phyloP scores from a whole-genome alignment of 805 yeast species.

The Candida maltosa region DNA sequence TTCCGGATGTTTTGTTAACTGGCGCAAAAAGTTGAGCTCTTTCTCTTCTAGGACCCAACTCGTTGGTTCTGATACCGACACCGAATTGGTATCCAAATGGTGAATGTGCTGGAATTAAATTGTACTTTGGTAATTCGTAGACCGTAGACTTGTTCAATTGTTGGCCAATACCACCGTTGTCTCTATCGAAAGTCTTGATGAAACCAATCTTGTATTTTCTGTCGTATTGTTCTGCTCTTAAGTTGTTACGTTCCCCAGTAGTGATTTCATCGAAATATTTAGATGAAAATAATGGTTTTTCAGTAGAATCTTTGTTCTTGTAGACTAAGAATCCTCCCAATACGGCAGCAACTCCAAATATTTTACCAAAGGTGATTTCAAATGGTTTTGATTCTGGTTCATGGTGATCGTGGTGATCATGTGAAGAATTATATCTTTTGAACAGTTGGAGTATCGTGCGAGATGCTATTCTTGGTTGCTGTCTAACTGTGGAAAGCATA shows the following conservation, averaged over 20 bases:
- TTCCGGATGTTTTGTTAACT: too few relatives aligned
- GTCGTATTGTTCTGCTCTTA: conserved; percentile 35
- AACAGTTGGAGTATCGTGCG: conserved; percentile 8
- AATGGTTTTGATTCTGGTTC: conserved; percentile 16
- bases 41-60: conserved; percentile 46
- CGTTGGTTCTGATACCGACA: conserved; percentile 40
- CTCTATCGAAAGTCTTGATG: conserved; percentile 38
- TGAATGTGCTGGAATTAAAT: conserved; percentile 39
- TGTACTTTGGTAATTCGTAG: conserved; percentile 21
- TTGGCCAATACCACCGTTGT: conserved; percentile 45
- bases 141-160: conserved; percentile 21
- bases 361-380: conserved; percentile 39
- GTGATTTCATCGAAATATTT: conserved; percentile 32
- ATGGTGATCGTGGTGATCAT: conserved; percentile 11
- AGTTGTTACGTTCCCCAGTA: conserved; percentile 25
- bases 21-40: conserved; percentile 40
- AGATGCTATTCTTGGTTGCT: too few relatives aligned
- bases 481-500: too few relatives aligned
- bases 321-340: conserved; percentile 35
- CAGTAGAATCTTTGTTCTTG: conserved; percentile 26
- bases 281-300: conserved; percentile 36
- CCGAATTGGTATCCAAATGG: conserved; percentile 39
- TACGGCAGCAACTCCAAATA: conserved; percentile 38
- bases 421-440: conserved; percentile 19
- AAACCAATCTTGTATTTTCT: conserved; percentile 40